These are phyloP conservation scores for Halenospora varia DNA, from an alignment of 495 filamentous ascomycete species.

Conservation along the genomic window DNA sequence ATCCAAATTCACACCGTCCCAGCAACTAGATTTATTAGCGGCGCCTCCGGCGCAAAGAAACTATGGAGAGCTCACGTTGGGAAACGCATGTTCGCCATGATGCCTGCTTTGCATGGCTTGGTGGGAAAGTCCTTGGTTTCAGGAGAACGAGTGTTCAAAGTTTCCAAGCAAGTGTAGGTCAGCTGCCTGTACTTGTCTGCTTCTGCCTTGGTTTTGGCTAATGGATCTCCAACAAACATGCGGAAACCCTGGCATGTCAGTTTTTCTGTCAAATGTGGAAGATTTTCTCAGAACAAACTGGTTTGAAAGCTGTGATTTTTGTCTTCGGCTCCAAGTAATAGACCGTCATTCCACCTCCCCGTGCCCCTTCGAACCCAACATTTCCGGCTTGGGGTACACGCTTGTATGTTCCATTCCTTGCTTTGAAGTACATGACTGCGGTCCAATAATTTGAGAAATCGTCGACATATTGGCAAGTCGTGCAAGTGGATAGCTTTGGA, in stretches of 20 bases:
- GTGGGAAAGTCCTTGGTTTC: constrained; percentile 40
- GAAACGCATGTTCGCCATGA: constrained; percentile 44
- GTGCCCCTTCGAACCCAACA: constrained; percentile 52
- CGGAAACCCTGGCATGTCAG: constrained; percentile 1
- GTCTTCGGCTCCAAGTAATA: not conserved
- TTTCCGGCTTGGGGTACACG: constrained; percentile 61
- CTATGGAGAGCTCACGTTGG: constrained; percentile 30
- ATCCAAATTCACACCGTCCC: constrained; percentile 71
- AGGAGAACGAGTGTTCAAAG: constrained; percentile 9
- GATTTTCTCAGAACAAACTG: not conserved
- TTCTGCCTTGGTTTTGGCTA: too few relatives aligned
- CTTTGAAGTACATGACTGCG: constrained; percentile 63
- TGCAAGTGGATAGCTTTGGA: constrained; percentile 58
- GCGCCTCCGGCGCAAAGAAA: constrained; percentile 9
- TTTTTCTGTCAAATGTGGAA: constrained; percentile 18
- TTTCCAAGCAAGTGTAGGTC: constrained; percentile 4
- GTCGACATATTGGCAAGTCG: constrained; percentile 59
- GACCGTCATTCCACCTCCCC: constrained; percentile 3
- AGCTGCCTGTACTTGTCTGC: too few relatives aligned
- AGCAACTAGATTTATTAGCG: constrained; percentile 49
- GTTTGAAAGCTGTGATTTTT: constrained; percentile 1
- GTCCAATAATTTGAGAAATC: constrained; percentile 49
- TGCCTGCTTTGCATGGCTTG: constrained; percentile 39
- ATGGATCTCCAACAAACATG: not conserved
- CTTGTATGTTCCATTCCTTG: constrained; percentile 67